Percentiles rank a stretch among this genome's conserved stretches.
These are phyloP conservation scores for Suillus brevipes DNA, from an alignment of 768 basidiomycete species.

Conservation along the genomic window DNA sequence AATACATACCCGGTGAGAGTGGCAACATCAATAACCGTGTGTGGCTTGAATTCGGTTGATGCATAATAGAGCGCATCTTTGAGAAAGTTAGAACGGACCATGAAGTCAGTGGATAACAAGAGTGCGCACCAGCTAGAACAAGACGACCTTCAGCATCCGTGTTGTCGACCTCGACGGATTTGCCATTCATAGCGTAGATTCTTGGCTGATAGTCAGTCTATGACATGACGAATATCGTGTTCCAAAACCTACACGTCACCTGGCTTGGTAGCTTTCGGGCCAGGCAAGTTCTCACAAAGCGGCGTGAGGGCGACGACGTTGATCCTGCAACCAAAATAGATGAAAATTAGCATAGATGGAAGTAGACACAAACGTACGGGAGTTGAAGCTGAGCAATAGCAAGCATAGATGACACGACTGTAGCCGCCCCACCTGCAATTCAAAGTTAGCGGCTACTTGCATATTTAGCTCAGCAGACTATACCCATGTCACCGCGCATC, in stretches of 20 bases:
- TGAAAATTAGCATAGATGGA: background rate
- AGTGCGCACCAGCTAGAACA: constrained; percentile 60
- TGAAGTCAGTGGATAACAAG: background rate
- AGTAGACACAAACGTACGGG: constrained; percentile 52
- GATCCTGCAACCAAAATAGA: constrained; percentile 43
- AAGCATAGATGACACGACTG: constrained; percentile 68
- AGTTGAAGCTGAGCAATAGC: constrained; percentile 80
- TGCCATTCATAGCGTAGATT: constrained; percentile 76
- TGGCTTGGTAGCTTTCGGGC: constrained; percentile 65
- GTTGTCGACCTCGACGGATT: constrained; percentile 84
- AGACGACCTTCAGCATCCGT: constrained; percentile 85
- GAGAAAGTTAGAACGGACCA: background rate
- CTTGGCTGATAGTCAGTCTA: constrained; percentile 34
- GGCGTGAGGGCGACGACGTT: constrained; percentile 75
- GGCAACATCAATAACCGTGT: constrained; percentile 84
- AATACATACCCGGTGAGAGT: constrained; percentile 72
- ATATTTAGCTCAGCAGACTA: constrained; percentile 2
- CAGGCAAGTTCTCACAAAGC: constrained; percentile 85
- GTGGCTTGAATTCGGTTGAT: constrained; percentile 72
- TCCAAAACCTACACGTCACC: constrained; percentile 68
- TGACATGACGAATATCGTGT: background rate
- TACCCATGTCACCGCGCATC: constrained; percentile 89
- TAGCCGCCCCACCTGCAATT: constrained; percentile 68
- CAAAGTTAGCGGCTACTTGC: background rate
- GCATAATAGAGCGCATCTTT: constrained; percentile 84